Evolutionary conservation across 2,329 filamentous ascomycete species (phyloP), one percentile per base, ranked within the genome.

Genomic region (Epicoccum sorghinum): DNA sequence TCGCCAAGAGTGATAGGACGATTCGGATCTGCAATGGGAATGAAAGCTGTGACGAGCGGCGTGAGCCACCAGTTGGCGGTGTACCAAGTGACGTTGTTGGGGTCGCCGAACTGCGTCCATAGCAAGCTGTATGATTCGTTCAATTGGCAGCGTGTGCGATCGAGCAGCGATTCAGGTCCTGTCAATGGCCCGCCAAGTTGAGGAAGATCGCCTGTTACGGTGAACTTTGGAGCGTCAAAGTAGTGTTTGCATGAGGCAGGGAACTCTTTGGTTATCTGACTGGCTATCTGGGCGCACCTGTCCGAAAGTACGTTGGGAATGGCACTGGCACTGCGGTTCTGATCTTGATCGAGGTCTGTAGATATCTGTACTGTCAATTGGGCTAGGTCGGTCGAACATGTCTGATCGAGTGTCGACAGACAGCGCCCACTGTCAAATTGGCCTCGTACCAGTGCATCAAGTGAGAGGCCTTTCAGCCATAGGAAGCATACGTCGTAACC

Each of bases 361-460:
- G 41, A 27, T 5, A n/a, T 5, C 9, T 32, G 27, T 33, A n/a
- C 32, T 10, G 29, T 35, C 14, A 44, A 23, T 18, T 22, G n/a
- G 1, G 14, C 22, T 4, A 44, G 41, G 29, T 44, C 41, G 27
- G 27, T 24, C 23, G 41, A 35, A 7, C 41, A 44, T n/a, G 9
- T 6, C 12, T 44, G 41, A 25, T 33, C 29, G 18, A 44, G 41
- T 13, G 29, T 44, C 14, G 18, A 29, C 9, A 35, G 12, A 22
- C 41, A 44, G 30, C 29, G 27, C n/a, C 41, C 41, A 10, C 29
- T 44, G 29, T 44, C 41, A 44, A 29, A 44, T 18, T 44, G 41
- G 0, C 41, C 41, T 7, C 10, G 18, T 10, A 23, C 14, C n/a
- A 44, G 24, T 25, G 29, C 22, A 14, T 12, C 23, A 6, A 44